Conservation (phyloP, 306 rosid genomes). For the Benincasa hispida region DNA sequence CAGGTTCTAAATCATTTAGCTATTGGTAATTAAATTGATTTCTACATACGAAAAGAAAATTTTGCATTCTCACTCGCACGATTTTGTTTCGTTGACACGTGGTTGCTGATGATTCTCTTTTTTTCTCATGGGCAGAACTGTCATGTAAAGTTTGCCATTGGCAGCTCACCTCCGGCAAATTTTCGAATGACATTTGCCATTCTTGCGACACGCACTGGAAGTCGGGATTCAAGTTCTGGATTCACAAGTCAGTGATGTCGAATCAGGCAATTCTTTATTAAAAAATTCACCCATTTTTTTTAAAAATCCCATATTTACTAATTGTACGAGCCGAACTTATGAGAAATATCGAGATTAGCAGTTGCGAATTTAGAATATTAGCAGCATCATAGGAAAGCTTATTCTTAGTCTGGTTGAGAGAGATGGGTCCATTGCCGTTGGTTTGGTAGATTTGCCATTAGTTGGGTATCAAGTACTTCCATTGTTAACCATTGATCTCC, state of each 20-base stretch:
- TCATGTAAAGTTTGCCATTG: not conserved
- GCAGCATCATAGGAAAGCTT: not conserved
- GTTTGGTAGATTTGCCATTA: slow-evolving; percentile 6
- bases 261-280: not conserved
- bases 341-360: not conserved
- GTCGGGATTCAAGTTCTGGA: not conserved
- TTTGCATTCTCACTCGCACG: no score
- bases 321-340: not conserved
- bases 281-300: not conserved
- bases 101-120: not conserved
- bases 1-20: not conserved
- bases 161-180: not conserved
- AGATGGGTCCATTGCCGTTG: slow-evolving; percentile 3
- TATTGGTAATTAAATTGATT: not conserved
- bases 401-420: slow-evolving; percentile 3
- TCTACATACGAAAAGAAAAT: no score
- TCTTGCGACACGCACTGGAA: not conserved
- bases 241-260: not conserved
- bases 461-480: not conserved
- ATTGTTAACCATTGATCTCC: slow-evolving; percentile 2
- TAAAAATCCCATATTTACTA: not conserved
- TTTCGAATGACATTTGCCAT: not conserved
- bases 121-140: not conserved
- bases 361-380: not conserved
- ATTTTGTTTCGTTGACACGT: not conserved